phyloP scores from a whole-genome alignment of 2,329 filamentous ascomycete species.

The Lomentospora prolificans region DNA sequence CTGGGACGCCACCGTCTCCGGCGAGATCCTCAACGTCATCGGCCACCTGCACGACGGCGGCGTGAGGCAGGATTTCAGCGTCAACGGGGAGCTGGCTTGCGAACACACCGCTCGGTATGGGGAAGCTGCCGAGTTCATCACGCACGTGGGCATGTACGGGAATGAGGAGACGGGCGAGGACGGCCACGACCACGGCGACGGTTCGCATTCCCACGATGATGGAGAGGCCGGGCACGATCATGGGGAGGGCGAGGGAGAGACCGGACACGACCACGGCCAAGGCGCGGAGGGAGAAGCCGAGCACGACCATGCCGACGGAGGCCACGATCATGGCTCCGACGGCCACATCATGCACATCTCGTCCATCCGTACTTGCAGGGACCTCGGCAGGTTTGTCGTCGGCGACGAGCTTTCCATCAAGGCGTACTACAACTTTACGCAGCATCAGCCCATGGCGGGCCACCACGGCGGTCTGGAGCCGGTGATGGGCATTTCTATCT shows the following conservation, averaged over 20 bases:
- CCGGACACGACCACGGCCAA: not conserved
- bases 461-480: slow-evolving; percentile 9
- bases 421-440: slow-evolving; percentile 6
- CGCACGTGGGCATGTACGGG: slow-evolving; percentile 9
- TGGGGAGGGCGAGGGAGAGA: slow-evolving; percentile 1
- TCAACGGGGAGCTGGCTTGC: slow-evolving; percentile 7
- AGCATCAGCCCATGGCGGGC: slow-evolving; percentile 4
- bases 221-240: slow-evolving; percentile 4
- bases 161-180: not conserved
- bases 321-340: slow-evolving; percentile 7
- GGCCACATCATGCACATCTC: slow-evolving; percentile 7
- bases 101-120: slow-evolving; percentile 3
- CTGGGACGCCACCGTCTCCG: slow-evolving; percentile 3
- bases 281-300: not conserved
- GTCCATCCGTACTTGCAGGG: not conserved
- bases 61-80: not conserved
- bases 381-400: not conserved
- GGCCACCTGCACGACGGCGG: slow-evolving; percentile 10
- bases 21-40: not conserved
- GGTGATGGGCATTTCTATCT: slow-evolving; percentile 9
- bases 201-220: not conserved
- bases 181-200: slow-evolving; percentile 1
- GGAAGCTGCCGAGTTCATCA: slow-evolving; percentile 5
- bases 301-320: not conserved
- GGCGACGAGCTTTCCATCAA: slow-evolving; percentile 5